Base-by-base conservation (phyloP, 345 rosid genomes). In the Lumnitzera racemosa region DNA sequence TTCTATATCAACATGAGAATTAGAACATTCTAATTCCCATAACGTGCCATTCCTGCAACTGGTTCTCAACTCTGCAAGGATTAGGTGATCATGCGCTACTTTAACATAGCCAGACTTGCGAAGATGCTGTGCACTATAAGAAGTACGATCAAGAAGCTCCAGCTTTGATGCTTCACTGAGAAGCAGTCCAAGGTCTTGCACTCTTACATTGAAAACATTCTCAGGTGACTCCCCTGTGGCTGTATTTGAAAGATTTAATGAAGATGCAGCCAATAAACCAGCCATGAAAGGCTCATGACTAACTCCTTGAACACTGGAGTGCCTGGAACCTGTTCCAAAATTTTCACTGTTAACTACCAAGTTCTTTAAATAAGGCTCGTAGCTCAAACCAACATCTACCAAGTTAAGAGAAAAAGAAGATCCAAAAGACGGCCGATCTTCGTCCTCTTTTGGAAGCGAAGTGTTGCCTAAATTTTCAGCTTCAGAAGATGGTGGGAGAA, bases 121-220 rank as follows among this genome's bases (percentile, higher is more conserved):
- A 63, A 94, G 96, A 75, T 84, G 63, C 61, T 83, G 70, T 60
- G 73, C 80, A 63, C 83, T 76, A 70, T 90, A 88, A 67, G 66
- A 88, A 67, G 66, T 51, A 55, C 78, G 81, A 70, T 72, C 69
- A 46, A 79, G 77, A 72, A 78, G 77, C 64, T 76, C 72, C 72
- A 64, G 67, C 59, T 79, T 75, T 36, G 68, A 68, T 59, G 76
- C 80, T 47, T 66, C n/a, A 71, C 86, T 70, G 65, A 94, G 78
- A 71, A 90, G 99, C 70, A 94, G 79, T 55, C 99, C 99, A 53
- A 90, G 67, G 75, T 94, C 97, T 70, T 86, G 90, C 68, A 78
- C 76, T 72, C 80, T 77, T 60, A 94, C 79, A 67, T 66, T 78
- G 72, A 80, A 81, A 60, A 80, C 84, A 65, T 62, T 82, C 41